These are phyloP conservation scores for Cryphonectria parasitica DNA, from an alignment of 2,329 filamentous ascomycete species.

Conservation along the genomic window DNA sequence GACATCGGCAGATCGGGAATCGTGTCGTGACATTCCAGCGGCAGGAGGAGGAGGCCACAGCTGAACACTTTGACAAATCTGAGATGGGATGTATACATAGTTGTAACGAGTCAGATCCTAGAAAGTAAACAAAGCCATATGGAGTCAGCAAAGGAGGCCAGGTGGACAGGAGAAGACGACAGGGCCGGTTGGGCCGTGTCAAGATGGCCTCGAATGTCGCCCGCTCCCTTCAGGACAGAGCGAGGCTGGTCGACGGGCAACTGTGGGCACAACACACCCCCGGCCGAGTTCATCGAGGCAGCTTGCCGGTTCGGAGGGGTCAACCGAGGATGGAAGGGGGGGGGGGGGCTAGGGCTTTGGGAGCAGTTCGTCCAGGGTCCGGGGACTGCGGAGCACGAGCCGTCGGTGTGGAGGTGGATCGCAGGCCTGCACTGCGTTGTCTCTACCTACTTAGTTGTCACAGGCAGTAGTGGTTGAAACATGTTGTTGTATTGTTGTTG, in stretches of 20 bases:
- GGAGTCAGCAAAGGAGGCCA: neutral
- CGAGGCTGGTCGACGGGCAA: neutral
- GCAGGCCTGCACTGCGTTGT: neutral
- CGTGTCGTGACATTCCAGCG: too few relatives aligned
- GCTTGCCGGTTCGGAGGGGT: neutral
- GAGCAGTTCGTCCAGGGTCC: constrained; percentile 1
- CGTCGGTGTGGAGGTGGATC: constrained; percentile 7
- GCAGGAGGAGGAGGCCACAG: neutral
- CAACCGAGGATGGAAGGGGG: neutral
- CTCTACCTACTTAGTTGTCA: neutral
- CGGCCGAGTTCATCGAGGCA: neutral
- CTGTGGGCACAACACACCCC: neutral
- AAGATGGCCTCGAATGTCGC: neutral
- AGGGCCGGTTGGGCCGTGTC: neutral
- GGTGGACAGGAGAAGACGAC: constrained; percentile 35
- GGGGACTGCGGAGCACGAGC: constrained; percentile 18
- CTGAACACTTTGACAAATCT: neutral
- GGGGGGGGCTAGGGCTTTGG: neutral
- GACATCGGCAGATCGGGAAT: neutral
- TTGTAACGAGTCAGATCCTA: neutral
- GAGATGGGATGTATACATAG: neutral
- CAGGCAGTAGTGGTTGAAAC: too few relatives aligned
- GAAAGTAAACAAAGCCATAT: neutral
- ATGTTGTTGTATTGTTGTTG: neutral
- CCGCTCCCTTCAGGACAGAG: neutral